Evolutionary conservation across 2,329 filamentous ascomycete genomes (phyloP).

Genomic region (Alternaria arbusti): DNA sequence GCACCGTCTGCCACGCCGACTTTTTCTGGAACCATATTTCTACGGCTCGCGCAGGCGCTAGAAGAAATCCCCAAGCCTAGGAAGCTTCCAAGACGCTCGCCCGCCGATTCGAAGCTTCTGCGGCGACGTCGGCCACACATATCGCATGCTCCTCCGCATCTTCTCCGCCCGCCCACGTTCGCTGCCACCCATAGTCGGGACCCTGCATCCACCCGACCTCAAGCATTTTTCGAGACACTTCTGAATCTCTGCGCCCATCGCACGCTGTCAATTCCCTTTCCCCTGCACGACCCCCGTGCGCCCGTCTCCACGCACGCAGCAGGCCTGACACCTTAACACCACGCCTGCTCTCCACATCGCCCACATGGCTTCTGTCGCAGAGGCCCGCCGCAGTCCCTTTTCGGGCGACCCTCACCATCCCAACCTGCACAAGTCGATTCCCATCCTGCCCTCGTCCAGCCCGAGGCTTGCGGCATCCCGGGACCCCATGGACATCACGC

Average conservation of each 20-base stretch:
- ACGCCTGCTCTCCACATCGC: slow-evolving; percentile 12
- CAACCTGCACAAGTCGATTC: slow-evolving; percentile 58
- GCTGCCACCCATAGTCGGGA: slow-evolving; percentile 7
- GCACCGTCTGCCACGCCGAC: slow-evolving; percentile 15
- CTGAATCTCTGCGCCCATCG: not conserved
- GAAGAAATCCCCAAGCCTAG: slow-evolving; percentile 8
- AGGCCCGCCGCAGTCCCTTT: slow-evolving; percentile 56
- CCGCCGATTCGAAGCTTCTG: slow-evolving; percentile 7
- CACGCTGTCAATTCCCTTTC: not conserved
- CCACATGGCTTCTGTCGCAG: slow-evolving; percentile 54
- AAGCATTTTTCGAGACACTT: slow-evolving; percentile 10
- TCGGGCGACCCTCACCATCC: slow-evolving; percentile 50
- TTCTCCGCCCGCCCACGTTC: slow-evolving; percentile 11
- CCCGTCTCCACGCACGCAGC: not conserved
- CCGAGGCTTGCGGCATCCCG: slow-evolving; percentile 53
- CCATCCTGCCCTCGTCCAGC: slow-evolving; percentile 58
- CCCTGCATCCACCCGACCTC: slow-evolving; percentile 11
- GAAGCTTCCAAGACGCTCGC: slow-evolving; percentile 2
- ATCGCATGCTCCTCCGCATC: slow-evolving; percentile 21
- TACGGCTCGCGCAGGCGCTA: slow-evolving; percentile 20
- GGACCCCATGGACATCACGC: slow-evolving; percentile 63
- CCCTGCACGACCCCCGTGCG: not conserved
- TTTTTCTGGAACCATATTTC: slow-evolving; percentile 12
- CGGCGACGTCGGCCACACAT: slow-evolving; percentile 17
- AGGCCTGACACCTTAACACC: slow-evolving; percentile 17